Evolutionary conservation across 352 stramenopile genomes (phyloP).

Genomic region (Phytopythium sindhum): DNA sequence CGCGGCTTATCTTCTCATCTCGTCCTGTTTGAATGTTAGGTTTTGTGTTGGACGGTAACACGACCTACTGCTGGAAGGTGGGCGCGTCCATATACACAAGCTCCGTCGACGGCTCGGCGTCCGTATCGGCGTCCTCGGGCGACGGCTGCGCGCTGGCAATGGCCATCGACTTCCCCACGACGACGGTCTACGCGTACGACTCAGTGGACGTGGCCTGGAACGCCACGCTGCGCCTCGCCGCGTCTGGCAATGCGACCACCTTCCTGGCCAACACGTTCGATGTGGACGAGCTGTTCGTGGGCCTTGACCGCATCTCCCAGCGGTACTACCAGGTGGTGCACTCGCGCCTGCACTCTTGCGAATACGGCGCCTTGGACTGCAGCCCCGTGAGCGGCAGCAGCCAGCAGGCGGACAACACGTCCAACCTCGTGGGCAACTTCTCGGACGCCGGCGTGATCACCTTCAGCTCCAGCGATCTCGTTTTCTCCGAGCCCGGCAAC

Average conservation of each 20-base stretch:
- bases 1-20: background rate
- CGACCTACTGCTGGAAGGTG: slow-evolving; percentile 63
- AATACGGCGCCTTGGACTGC: slow-evolving; percentile 33
- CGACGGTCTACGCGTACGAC: slow-evolving; percentile 52
- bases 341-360: slow-evolving; percentile 55
- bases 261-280: slow-evolving; percentile 48
- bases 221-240: slow-evolving; percentile 33
- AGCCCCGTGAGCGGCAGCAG: slow-evolving; percentile 46
- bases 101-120: slow-evolving; percentile 33
- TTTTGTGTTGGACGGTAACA: slow-evolving; percentile 35
- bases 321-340: slow-evolving; percentile 48
- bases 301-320: slow-evolving; percentile 51
- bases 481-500: slow-evolving; percentile 40
- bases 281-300: slow-evolving; percentile 34
- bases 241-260: slow-evolving; percentile 17
- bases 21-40: background rate
- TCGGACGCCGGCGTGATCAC: slow-evolving; percentile 28
- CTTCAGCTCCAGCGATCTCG: slow-evolving; percentile 56
- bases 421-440: slow-evolving; percentile 57
- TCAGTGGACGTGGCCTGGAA: slow-evolving; percentile 65
- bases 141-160: slow-evolving; percentile 52
- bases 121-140: slow-evolving; percentile 31
- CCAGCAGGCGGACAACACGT: slow-evolving; percentile 41
- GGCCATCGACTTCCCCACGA: slow-evolving; percentile 35
- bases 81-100: slow-evolving; percentile 53